These are phyloP conservation scores for Fusarium metavorans DNA, from an alignment of 2,329 filamentous ascomycete genomes.

Conservation along the genomic window DNA sequence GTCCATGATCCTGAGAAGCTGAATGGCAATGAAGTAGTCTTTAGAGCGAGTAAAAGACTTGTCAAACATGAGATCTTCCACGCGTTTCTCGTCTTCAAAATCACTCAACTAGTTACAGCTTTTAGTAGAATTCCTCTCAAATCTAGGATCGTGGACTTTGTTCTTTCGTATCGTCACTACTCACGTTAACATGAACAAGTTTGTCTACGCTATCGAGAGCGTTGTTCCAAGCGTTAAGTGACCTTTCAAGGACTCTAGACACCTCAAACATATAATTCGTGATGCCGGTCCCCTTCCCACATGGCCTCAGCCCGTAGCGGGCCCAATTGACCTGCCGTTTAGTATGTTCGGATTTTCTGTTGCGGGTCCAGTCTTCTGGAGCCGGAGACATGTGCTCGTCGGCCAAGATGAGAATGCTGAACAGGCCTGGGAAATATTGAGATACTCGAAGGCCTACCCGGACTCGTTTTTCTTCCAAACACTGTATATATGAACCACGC, in stretches of 20 bases:
- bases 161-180: background rate
- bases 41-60: background rate
- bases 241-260: background rate
- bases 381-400: background rate
- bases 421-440: background rate
- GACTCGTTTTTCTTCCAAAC: background rate
- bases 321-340: background rate
- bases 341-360: too few relatives aligned
- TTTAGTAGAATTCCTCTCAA: background rate
- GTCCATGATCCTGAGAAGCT: background rate
- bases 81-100: background rate
- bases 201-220: background rate
- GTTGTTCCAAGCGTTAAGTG: background rate
- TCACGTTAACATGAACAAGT: background rate
- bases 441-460: background rate
- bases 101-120: background rate
- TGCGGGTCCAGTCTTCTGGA: background rate
- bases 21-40: background rate
- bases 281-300: background rate
- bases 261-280: background rate
- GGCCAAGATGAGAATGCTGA: background rate
- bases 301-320: background rate
- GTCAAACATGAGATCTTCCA: background rate
- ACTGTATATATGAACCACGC: rapidly evolving
- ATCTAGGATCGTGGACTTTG: background rate